phyloP scores from a whole-genome alignment of 352 stramenopile species.

The Pythium sukuiense region DNA sequence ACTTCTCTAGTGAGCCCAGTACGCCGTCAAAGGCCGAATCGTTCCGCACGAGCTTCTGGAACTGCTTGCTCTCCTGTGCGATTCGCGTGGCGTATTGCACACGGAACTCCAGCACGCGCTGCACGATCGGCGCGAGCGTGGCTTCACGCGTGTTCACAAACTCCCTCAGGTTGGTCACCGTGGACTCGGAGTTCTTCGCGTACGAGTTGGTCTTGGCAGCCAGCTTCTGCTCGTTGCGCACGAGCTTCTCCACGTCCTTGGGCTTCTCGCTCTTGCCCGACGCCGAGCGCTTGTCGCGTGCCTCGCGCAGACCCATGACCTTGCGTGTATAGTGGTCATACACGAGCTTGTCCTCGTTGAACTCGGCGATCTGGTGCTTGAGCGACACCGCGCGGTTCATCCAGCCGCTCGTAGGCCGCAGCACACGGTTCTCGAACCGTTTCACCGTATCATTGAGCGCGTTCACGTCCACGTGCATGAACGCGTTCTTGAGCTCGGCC shows the following conservation, averaged over 20 bases:
- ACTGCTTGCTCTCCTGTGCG: conserved; percentile 47
- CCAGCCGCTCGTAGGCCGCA: conserved; percentile 61
- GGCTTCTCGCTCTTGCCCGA: conserved; percentile 61
- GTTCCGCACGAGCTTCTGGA: conserved; percentile 52
- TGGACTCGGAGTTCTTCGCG: conserved; percentile 58
- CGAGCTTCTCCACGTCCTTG: conserved; percentile 75
- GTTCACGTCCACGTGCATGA: conserved; percentile 58
- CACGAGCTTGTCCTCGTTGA: conserved; percentile 62
- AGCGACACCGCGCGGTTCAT: conserved; percentile 42
- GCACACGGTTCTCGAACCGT: conserved; percentile 61
- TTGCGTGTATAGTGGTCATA: conserved; percentile 86
- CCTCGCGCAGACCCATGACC: conserved; percentile 58
- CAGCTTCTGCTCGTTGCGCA: conserved; percentile 85
- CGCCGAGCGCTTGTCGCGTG: conserved; percentile 55
- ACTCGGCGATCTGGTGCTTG: conserved; percentile 47
- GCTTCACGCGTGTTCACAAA: conserved; percentile 64
- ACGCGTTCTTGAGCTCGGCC: conserved; percentile 56
- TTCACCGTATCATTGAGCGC: conserved; percentile 49
- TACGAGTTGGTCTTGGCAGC: conserved; percentile 64
- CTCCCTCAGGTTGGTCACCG: conserved; percentile 54
- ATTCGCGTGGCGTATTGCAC: conserved; percentile 57
- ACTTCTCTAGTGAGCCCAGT: conserved; percentile 43
- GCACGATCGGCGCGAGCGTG: conserved; percentile 60
- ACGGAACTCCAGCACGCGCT: conserved; percentile 67
- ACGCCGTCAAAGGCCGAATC: conserved; percentile 40